Conservation (phyloP, 2,329 filamentous ascomycete genomes). For the Tolypocladium ovalisporum region DNA sequence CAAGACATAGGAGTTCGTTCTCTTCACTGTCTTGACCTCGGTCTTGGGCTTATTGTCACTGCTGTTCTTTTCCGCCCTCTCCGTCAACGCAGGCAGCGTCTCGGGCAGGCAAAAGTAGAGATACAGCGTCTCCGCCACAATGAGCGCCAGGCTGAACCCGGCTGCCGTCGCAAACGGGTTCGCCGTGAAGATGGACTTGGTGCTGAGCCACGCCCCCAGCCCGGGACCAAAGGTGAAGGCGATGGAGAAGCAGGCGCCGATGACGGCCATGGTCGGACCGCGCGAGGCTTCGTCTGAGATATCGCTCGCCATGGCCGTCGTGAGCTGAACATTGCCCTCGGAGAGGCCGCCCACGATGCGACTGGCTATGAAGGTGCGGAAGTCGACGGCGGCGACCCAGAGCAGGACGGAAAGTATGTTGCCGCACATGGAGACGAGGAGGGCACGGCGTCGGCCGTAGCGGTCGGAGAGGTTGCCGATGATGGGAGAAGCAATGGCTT, state of each 20-base stretch:
- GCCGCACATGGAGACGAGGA: constrained; percentile 84
- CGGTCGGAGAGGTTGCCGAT: constrained; percentile 84
- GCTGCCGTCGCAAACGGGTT: constrained; percentile 95
- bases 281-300: constrained; percentile 79
- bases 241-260: constrained; percentile 92
- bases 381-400: constrained; percentile 89
- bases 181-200: constrained; percentile 63
- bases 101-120: constrained; percentile 79
- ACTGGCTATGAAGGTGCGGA: constrained; percentile 90
- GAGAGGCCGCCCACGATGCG: constrained; percentile 85
- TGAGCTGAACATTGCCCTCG: constrained; percentile 93
- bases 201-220: constrained; percentile 76
- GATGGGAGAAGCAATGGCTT: constrained; percentile 83
- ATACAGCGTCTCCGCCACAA: constrained; percentile 80
- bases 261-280: constrained; percentile 88
- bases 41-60: constrained; percentile 10
- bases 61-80: constrained; percentile 16
- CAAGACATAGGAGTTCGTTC: constrained; percentile 73
- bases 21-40: constrained; percentile 21
- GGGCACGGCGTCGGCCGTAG: constrained; percentile 75
- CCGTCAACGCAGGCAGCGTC: constrained; percentile 57
- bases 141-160: constrained; percentile 72
- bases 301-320: constrained; percentile 92
- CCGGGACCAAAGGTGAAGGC: constrained; percentile 95
- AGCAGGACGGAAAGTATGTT: constrained; percentile 90